These are phyloP conservation scores for Coemansia sp. DNA, from an alignment of 192 early-diverging fungal species.

Conservation along the genomic window DNA sequence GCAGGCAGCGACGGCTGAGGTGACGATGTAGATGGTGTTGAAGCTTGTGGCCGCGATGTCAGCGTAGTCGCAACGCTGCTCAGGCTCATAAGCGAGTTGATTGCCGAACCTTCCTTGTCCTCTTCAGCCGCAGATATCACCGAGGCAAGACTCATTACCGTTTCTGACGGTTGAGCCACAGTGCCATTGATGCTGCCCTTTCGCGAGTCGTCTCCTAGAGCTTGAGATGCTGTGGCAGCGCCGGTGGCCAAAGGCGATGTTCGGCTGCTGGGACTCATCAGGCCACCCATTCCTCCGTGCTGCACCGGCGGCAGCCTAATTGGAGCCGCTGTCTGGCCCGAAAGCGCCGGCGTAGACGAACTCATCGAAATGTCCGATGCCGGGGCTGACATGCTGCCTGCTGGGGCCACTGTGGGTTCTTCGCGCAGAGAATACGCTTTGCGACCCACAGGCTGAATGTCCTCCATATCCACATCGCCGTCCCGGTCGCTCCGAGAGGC, in stretches of 20 bases:
- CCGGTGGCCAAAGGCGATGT: constrained; percentile 9
- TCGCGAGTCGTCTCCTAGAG: not conserved
- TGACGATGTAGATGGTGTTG: constrained; percentile 13
- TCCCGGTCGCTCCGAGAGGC: constrained; percentile 19
- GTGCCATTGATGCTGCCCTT: constrained; percentile 2
- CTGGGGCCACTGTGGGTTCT: not conserved
- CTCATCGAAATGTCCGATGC: constrained; percentile 9
- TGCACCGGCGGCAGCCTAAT: constrained; percentile 52
- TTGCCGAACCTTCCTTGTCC: constrained; percentile 51
- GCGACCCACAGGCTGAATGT: constrained; percentile 7
- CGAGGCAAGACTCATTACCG: constrained; percentile 24
- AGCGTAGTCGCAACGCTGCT: constrained; percentile 48
- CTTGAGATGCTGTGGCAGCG: not conserved
- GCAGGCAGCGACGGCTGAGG: constrained; percentile 20
- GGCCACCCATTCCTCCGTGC: constrained; percentile 19
- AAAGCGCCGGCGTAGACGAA: constrained; percentile 22
- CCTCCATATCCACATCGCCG: constrained; percentile 40
- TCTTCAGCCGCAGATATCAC: constrained; percentile 33
- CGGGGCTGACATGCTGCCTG: constrained; percentile 8
- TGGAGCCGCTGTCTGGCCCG: constrained; percentile 46
- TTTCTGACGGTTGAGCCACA: not conserved
- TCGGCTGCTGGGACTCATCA: constrained; percentile 19
- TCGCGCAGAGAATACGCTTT: constrained; percentile 10
- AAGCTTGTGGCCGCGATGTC: constrained; percentile 37
- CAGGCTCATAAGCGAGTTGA: constrained; percentile 55